phyloP scores from a whole-genome alignment of 176 grass and related monocot genomes.

The Eleusine indica region DNA sequence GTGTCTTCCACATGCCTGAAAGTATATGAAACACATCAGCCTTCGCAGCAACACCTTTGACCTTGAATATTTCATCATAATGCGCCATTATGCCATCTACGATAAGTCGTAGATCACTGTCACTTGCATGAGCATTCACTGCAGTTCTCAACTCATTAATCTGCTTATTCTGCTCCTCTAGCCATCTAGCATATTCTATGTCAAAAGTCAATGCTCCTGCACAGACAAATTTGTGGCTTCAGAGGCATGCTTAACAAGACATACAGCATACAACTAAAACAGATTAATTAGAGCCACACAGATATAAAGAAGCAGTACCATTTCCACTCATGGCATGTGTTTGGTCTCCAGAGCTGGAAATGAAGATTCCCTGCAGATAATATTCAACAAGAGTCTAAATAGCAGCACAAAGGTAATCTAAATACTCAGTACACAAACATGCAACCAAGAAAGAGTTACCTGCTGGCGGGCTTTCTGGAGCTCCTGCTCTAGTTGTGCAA shows the following conservation, averaged over 20 bases:
- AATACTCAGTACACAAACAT: neutral
- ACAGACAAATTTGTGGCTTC: conserved; percentile 31
- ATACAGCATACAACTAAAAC: neutral
- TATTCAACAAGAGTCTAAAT: conserved; percentile 23
- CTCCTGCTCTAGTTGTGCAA: conserved; percentile 75
- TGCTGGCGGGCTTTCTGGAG: conserved; percentile 74
- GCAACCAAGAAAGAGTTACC: conserved; percentile 42
- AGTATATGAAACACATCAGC: conserved; percentile 70
- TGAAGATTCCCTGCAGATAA: conserved; percentile 67
- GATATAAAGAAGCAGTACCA: conserved; percentile 38
- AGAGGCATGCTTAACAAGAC: conserved; percentile 18
- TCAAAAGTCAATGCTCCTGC: conserved; percentile 61
- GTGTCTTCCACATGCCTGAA: conserved; percentile 73
- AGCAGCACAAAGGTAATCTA: conserved; percentile 13
- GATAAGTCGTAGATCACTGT: conserved; percentile 58
- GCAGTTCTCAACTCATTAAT: conserved; percentile 66
- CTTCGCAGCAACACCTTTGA: conserved; percentile 58
- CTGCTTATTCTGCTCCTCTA: conserved; percentile 65
- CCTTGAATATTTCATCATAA: conserved; percentile 62
- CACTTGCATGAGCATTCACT: conserved; percentile 70
- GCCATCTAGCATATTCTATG: conserved; percentile 58
- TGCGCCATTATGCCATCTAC: conserved; percentile 63
- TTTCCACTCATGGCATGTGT: conserved; percentile 69
- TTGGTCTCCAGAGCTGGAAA: conserved; percentile 78
- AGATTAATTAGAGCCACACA: conserved; percentile 11